Base-by-base conservation (phyloP, 2,329 filamentous ascomycete genomes). In the Pseudogymnoascus sp. region DNA sequence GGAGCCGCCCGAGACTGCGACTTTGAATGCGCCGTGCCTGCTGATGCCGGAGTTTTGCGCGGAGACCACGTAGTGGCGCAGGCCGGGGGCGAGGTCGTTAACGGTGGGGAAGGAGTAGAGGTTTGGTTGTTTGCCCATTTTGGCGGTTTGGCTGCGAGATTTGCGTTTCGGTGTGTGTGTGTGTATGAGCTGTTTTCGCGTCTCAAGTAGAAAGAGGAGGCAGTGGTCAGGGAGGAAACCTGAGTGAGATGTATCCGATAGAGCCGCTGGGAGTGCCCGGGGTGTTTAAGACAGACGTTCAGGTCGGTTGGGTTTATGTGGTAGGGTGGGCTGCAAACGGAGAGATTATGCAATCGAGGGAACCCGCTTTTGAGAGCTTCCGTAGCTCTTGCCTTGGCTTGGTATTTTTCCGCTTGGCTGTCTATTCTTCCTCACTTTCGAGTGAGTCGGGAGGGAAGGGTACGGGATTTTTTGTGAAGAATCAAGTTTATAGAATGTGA, bases 1-100 rank as follows among this genome's bases (percentile, higher is more conserved):
- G 14, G 92, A 97, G 68, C 94, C 94, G 67, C 94, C 94, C 0
- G 93, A 97, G 60, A 97, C 89, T 66, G 87, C 94, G 63, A 99
- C 80, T 75, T 95, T 93, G 82, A 99, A 97, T 72, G 81, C 81
- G 65, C 83, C 81, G 75, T 97, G 94, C 64, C 92, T 89, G 67
- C 80, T 78, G 65, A 97, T 77, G 62, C 91, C 91, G 63, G 86
- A 82, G 70, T 87, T 87, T 76, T 99, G 93, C 70, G 83, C 86
- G 69, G 89, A 83, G 68, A 97, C 81, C 69, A 97, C 79, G 76
- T 95, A 97, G 68, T 84, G 78, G 71, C 92, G 88, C 68, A 99
- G 84, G 65, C 87, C 86, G 35, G 82, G 78, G 18, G 91, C 90
- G 67, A 99, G 86, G 63, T 84, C 79, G 66, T 85, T 81, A 70